A percentile compares a stretch with the other conserved stretches of the same genome.
Conservation (phyloP, 352 stramenopile species). For the Phytophthora hybrid region DNA sequence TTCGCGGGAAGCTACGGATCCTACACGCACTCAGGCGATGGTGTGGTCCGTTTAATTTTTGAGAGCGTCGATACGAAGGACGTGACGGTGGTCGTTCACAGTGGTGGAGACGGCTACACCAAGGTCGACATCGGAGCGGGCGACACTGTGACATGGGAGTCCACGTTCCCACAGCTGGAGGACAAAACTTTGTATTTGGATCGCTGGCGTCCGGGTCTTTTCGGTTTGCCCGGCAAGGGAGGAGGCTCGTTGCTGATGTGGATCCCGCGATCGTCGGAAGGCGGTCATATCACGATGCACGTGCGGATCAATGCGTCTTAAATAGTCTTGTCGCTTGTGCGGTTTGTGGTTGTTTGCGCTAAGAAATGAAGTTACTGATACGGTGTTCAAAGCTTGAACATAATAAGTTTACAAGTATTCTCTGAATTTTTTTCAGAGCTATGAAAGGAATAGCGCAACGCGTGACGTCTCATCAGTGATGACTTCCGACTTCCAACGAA, state of each 20-base stretch:
- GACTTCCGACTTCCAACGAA: no score
- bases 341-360: not conserved
- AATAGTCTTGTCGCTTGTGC: not conserved
- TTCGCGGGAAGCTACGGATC: conserved; percentile 47
- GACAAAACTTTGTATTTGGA: conserved; percentile 53
- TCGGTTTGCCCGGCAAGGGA: conserved; percentile 28
- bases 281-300: conserved; percentile 54
- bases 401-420: no score
- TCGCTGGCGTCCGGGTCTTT: conserved; percentile 44
- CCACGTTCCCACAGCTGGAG: conserved; percentile 36
- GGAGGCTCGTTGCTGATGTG: conserved; percentile 39
- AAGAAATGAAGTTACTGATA: no score
- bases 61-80: conserved; percentile 45
- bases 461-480: no score
- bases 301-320: conserved; percentile 52
- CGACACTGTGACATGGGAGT: conserved; percentile 35
- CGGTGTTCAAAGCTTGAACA: no score
- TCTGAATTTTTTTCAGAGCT: no score
- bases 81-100: conserved; percentile 39
- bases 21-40: conserved; percentile 37
- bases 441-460: no score
- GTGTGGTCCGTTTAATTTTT: conserved; percentile 42
- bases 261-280: conserved; percentile 39
- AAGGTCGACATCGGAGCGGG: conserved; percentile 34
- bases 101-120: conserved; percentile 31